These are phyloP conservation scores for Aureobasidium sp. DNA, from an alignment of 2,329 filamentous ascomycete genomes.

Conservation along the genomic window DNA sequence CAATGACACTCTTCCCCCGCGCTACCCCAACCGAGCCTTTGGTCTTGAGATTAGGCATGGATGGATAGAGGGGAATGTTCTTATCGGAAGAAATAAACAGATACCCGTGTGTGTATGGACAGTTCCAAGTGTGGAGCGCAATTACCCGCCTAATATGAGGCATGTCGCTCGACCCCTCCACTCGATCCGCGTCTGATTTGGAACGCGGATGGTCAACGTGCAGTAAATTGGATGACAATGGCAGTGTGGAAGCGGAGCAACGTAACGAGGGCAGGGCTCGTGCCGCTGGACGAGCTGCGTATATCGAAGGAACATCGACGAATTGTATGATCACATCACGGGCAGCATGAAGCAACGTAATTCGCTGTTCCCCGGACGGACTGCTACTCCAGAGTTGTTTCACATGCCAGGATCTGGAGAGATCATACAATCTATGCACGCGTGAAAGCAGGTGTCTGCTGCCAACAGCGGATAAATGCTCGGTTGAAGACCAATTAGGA, in stretches of 20 bases:
- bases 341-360: not conserved
- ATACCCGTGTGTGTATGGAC: not conserved
- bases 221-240: not conserved
- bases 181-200: not conserved
- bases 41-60: not conserved
- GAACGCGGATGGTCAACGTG: not conserved
- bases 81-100: not conserved
- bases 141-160: conserved; percentile 2
- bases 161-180: not conserved
- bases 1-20: not conserved
- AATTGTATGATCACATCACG: not conserved
- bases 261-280: not conserved
- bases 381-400: conserved; percentile 3
- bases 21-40: not conserved
- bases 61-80: not conserved
- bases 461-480: conserved; percentile 7
- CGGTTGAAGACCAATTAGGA: conserved; percentile 8
- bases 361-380: conserved; percentile 6
- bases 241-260: not conserved
- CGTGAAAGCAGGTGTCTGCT: not conserved
- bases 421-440: not conserved
- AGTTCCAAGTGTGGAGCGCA: not conserved
- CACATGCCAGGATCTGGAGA: conserved; percentile 10
- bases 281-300: not conserved
- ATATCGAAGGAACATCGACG: not conserved